A percentile compares a stretch with the other conserved stretches of the same genome.
These are phyloP conservation scores for Stromatinia cepivora DNA, from an alignment of 2,329 filamentous ascomycete genomes.

Conservation along the genomic window DNA sequence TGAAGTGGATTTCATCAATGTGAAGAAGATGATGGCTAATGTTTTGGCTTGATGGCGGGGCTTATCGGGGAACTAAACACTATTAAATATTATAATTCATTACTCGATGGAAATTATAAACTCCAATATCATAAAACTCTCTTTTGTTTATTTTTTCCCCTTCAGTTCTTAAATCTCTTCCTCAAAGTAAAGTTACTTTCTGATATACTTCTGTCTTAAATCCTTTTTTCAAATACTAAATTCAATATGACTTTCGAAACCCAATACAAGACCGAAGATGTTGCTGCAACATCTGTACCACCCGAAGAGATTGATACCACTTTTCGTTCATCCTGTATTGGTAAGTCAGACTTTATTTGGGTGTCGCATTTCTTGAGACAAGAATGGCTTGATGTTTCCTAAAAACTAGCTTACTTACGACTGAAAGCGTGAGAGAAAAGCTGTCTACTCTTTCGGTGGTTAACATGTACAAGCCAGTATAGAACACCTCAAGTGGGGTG, in stretches of 20 bases:
- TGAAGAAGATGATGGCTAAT: background rate
- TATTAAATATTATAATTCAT: slow-evolving; percentile 22
- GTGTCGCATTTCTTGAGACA: background rate
- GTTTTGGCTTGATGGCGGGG: slow-evolving; percentile 22
- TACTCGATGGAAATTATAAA: slow-evolving; percentile 36
- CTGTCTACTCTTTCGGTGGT: background rate
- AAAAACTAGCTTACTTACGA: background rate
- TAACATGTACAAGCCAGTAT: background rate
- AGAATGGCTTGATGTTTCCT: background rate
- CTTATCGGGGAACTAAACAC: slow-evolving; percentile 10
- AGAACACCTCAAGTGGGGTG: background rate
- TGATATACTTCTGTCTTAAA: background rate
- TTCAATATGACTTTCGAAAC: slow-evolving; percentile 43
- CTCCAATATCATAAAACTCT: background rate
- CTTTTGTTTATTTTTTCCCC: background rate
- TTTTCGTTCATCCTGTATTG: slow-evolving; percentile 62
- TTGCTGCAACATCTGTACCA: slow-evolving; percentile 51
- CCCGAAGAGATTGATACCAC: slow-evolving; percentile 60
- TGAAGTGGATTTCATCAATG: background rate
- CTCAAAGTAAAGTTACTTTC: background rate
- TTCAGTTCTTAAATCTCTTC: background rate
- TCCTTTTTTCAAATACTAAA: background rate
- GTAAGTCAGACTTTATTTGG: slow-evolving; percentile 45
- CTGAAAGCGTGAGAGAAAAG: background rate
- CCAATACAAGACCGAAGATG: slow-evolving; percentile 57